Base-by-base conservation (phyloP, 1,284 basidiomycete genomes). In the Pseudozyma hubeiensis region DNA sequence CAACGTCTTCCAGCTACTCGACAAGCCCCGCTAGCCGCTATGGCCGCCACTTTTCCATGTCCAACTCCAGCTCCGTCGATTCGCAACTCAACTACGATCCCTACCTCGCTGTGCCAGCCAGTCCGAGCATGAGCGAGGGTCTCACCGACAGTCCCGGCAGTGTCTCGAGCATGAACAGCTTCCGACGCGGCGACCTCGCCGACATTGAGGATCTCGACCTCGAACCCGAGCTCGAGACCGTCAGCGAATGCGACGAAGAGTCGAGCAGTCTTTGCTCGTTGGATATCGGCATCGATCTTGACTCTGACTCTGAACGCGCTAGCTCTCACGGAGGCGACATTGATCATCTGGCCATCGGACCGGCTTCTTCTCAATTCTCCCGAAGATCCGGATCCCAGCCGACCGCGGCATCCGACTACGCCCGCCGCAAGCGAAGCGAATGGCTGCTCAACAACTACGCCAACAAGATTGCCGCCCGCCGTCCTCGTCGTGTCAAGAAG, bases 181-280 rank as follows among this genome's bases (percentile, higher is more conserved):
- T 75, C 41, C 70, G 71, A 40, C 76, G 73, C 30, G 81, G 81
- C 45, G 80, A 83, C 16, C 64, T 77, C 30, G 79, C 79, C 31
- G 81, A 83, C 58, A 77, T 81, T 16, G 81, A 83, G 46, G 81
- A 83, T 44, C 66, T 80, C 24, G 78, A 81, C 46, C 63, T 79
- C 10, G 81, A 82, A 48, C 78, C 74, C 9, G 81, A 83, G 49
- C 75, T 83, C 24, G 78, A 82, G 50, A 78, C 76, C 9, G 79
- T 79, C 29, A 77, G 69, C 47, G 80, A 83, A 49, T 60, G 65
- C 63, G 81, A 81, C 49, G 80, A 81, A 40, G 80, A 81, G 57
- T 65, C 61, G 1, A 76, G 65, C 59, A 66, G 75, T 37, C 66
- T 79, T 11, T 73, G 73, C 52, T 73, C 78, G n/a, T 56, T 78